Percentiles rank a stretch among this genome's conserved stretches.
These are phyloP conservation scores for Phaeosphaeriaceae sp. DNA, from an alignment of 2,329 filamentous ascomycete species.

Conservation along the genomic window DNA sequence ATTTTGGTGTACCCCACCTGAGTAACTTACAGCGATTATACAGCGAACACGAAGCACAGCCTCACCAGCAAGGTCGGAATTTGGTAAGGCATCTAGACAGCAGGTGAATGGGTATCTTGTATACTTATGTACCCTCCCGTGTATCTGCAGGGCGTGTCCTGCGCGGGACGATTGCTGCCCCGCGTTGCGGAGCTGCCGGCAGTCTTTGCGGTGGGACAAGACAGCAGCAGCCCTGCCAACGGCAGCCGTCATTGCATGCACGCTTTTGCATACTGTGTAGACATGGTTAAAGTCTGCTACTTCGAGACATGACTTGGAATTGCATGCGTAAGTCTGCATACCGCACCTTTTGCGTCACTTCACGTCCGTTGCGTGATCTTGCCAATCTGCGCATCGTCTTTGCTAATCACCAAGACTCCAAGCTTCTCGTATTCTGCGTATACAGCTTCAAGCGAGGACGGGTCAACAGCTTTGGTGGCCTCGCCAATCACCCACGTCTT, in stretches of 20 bases:
- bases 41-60: slow-evolving; percentile 3
- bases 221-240: not conserved
- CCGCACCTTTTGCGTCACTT: not conserved
- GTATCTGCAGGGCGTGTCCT: not conserved
- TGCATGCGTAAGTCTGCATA: not conserved
- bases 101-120: not conserved
- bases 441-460: slow-evolving; percentile 62
- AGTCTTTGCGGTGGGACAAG: not conserved
- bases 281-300: not conserved
- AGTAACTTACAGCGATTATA: not conserved
- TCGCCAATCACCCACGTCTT: slow-evolving; percentile 78
- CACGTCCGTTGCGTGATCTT: slow-evolving; percentile 48
- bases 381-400: slow-evolving; percentile 63
- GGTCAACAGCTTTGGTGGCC: slow-evolving; percentile 75
- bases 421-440: slow-evolving; percentile 61
- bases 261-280: not conserved
- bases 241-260: not conserved
- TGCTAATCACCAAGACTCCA: slow-evolving; percentile 69
- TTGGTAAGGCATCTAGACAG: not conserved
- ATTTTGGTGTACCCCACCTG: slow-evolving; percentile 31
- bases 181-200: slow-evolving; percentile 5
- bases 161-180: slow-evolving; percentile 5
- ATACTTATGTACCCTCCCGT: not conserved
- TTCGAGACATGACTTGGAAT: not conserved
- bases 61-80: not conserved